phyloP scores from a whole-genome alignment of 1,284 basidiomycete species.

The Heterobasidion irregulare region DNA sequence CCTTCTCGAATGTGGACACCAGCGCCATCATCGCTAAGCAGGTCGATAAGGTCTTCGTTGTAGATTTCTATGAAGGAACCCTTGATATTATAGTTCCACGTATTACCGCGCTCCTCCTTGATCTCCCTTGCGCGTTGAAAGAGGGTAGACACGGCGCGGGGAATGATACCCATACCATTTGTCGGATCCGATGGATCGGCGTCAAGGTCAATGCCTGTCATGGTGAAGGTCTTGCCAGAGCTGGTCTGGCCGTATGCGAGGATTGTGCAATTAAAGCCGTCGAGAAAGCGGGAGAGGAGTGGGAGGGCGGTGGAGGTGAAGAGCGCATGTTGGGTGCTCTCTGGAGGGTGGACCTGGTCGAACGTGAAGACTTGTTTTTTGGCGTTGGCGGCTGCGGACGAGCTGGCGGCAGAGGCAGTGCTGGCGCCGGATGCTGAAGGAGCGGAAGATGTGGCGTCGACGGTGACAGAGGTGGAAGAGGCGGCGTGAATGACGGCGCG shows the following conservation, averaged over 20 bases:
- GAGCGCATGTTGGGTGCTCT: constrained; percentile 77
- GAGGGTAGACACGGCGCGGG: constrained; percentile 88
- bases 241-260: constrained; percentile 98
- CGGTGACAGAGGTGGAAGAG: constrained; percentile 60
- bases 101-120: constrained; percentile 64
- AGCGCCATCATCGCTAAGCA: constrained; percentile 62
- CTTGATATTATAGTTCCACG: constrained; percentile 72
- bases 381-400: constrained; percentile 44
- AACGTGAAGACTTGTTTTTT: constrained; percentile 90
- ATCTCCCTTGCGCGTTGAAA: constrained; percentile 74
- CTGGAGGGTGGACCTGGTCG: constrained; percentile 86
- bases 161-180: constrained; percentile 90
- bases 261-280: constrained; percentile 97
- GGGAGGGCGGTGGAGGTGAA: constrained; percentile 81
- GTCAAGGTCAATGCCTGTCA: constrained; percentile 87
- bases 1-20: constrained; percentile 93
- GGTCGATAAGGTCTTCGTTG: constrained; percentile 94
- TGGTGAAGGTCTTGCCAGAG: constrained; percentile 95
- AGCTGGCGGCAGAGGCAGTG: constrained; percentile 34
- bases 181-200: constrained; percentile 67
- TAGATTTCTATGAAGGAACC: constrained; percentile 95
- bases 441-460: constrained; percentile 54
- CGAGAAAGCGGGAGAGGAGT: constrained; percentile 85
- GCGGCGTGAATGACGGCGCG: constrained; percentile 77
- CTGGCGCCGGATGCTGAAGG: constrained; percentile 35